Evolutionary conservation across 805 yeast species (phyloP), one percentile per base, ranked within the genome.

Genomic region (Nakazawaea wickerhamii): DNA sequence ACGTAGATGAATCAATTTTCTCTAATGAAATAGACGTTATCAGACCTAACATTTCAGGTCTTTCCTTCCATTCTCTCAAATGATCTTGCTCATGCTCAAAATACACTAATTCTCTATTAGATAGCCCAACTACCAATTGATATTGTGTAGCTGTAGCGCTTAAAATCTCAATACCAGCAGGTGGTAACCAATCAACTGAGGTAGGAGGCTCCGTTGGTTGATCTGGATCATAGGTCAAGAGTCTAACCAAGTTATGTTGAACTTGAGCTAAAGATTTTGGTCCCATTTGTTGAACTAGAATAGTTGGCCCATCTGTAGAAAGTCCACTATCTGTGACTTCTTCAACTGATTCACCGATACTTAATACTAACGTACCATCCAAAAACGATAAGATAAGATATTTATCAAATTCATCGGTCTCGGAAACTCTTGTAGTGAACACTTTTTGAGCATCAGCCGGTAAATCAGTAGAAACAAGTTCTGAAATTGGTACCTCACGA

Each of bases 261-360:
- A 91, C 70, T 57, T 91, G 99, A 5, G 83, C 74, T 0, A 89
- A 57, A 0, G 91, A 75, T 3, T 59, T 52, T 2, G 48, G 46
- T 0, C 95, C 95, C 44, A 90, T 67, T 50, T 81, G 86, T 36
- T 77, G 79, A 0, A 86, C 80, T 3, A 73, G 75, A 2, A 91
- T 51, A 0, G 98, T 88, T 2, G 75, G 68, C 26, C 76, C 77
- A 25, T 71, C 67, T 0, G 69, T 53, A 1, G 71, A 59, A n/a
- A 88, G 65, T 0, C 82, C 80, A 0, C 90, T 77, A 6, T 55
- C 51, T 1, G 75, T 68, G 7, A 82, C 83, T 52, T 85, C 89
- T 45, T 83, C 89, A 2, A 86, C 86, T 0, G 77, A 78, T 49
- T 85, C 95, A 6, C 93, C 95, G 38, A 87, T 79, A 2, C 84